These are phyloP conservation scores for Sugiyamaella valdiviana DNA, from an alignment of 805 yeast genomes.

Conservation along the genomic window DNA sequence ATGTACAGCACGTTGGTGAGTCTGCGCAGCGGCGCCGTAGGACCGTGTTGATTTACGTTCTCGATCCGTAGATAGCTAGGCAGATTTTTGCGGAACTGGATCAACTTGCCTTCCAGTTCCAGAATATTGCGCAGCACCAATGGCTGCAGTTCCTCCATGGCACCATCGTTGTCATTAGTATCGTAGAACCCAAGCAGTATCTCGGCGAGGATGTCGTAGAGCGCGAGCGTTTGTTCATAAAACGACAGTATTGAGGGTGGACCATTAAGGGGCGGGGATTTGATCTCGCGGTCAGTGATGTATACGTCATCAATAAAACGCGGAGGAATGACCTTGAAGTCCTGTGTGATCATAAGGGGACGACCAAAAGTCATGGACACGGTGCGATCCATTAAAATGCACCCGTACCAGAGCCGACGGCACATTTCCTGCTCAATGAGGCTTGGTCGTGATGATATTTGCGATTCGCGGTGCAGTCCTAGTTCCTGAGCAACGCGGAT, in stretches of 20 bases:
- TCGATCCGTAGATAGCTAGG: constrained; percentile 10
- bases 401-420: constrained; percentile 29
- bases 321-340: constrained; percentile 18
- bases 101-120: constrained; percentile 4
- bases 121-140: constrained; percentile 7
- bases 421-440: constrained; percentile 23
- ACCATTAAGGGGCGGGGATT: constrained; percentile 3
- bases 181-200: constrained; percentile 16
- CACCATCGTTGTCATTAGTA: constrained; percentile 5
- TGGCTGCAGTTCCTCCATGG: not conserved
- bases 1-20: constrained; percentile 11
- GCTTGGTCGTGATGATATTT: constrained; percentile 16
- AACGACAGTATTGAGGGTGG: constrained; percentile 21
- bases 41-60: not conserved
- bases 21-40: constrained; percentile 2
- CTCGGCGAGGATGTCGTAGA: constrained; percentile 23
- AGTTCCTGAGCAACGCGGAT: constrained; percentile 41
- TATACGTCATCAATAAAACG: constrained; percentile 21
- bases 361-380: constrained; percentile 28
- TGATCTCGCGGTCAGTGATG: constrained; percentile 17
- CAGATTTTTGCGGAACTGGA: not conserved
- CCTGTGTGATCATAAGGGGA: constrained; percentile 24
- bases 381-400: constrained; percentile 26
- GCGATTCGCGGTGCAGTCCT: constrained; percentile 32
- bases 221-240: constrained; percentile 19